These are phyloP conservation scores for Rhodotorula babjevae DNA, from an alignment of 768 basidiomycete genomes.

Conservation along the genomic window DNA sequence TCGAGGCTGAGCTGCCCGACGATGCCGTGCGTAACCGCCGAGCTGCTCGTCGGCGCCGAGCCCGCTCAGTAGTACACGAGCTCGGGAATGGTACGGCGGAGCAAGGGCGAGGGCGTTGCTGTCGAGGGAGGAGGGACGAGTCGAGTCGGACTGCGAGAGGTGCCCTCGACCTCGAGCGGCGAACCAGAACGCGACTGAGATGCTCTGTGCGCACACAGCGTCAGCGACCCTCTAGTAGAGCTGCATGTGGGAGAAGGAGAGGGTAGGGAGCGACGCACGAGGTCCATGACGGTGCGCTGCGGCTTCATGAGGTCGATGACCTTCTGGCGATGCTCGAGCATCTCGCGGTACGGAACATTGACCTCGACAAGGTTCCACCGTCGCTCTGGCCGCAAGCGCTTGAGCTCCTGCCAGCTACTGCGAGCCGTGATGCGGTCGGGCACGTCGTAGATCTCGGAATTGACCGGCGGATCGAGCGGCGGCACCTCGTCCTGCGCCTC, in stretches of 20 bases:
- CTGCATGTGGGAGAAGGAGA: neutral
- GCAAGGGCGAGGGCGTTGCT: conserved; percentile 44
- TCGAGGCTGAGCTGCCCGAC: conserved; percentile 58
- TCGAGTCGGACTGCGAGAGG: conserved; percentile 22
- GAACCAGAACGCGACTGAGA: conserved; percentile 87
- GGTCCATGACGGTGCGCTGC: conserved; percentile 78
- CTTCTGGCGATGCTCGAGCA: conserved; percentile 54
- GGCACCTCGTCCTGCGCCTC: neutral
- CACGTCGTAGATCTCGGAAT: conserved; percentile 60
- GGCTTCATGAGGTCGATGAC: conserved; percentile 75
- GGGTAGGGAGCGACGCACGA: conserved; percentile 54
- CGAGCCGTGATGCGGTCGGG: conserved; percentile 83
- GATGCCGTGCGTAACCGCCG: conserved; percentile 87
- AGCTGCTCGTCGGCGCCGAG: conserved; percentile 92
- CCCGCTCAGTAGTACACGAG: conserved; percentile 80
- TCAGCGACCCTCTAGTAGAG: neutral
- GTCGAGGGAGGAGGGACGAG: neutral
- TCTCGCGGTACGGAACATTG: conserved; percentile 72
- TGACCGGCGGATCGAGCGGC: neutral
- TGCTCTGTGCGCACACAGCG: conserved; percentile 58
- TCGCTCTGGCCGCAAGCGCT: conserved; percentile 67
- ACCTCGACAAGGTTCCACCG: conserved; percentile 90
- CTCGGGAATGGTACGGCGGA: conserved; percentile 62
- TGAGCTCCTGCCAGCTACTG: conserved; percentile 70
- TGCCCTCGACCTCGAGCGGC: conserved; percentile 73